phyloP scores from a whole-genome alignment of 192 early-diverging fungal genomes.

The Coemansia sp. region DNA sequence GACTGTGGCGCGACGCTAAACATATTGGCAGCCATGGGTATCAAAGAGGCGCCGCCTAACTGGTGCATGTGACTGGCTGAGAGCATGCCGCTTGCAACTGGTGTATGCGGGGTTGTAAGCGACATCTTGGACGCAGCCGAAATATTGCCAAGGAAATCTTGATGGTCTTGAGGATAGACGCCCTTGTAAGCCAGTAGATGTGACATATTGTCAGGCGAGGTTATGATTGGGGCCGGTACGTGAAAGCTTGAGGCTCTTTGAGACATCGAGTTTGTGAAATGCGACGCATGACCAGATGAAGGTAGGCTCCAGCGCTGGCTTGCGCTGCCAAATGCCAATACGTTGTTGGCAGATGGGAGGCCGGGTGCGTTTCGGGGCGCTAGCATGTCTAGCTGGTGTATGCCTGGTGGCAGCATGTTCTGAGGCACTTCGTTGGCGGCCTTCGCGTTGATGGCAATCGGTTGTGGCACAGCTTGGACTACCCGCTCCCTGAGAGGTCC shows the following conservation, averaged over 20 bases:
- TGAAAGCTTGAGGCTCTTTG: neutral
- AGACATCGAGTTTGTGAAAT: neutral
- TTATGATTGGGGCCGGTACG: slow-evolving; percentile 1
- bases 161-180: slow-evolving; percentile 3
- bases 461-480: neutral
- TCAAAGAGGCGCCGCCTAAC: neutral
- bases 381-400: neutral
- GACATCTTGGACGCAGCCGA: neutral
- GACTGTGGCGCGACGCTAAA: neutral
- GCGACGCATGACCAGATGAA: neutral
- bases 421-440: neutral
- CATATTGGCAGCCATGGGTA: neutral
- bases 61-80: neutral
- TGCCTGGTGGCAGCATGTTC: neutral
- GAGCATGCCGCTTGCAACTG: neutral
- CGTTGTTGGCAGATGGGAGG: neutral
- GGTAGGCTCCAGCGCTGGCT: neutral
- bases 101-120: neutral
- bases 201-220: slow-evolving; percentile 16
- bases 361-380: neutral
- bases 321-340: neutral
- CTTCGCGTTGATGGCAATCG: neutral
- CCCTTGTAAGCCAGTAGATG: slow-evolving; percentile 12
- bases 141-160: neutral
- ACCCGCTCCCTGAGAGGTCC: neutral